Conservation (phyloP, 2,329 filamentous ascomycete genomes). For the Chrysosphaeria jannelii region DNA sequence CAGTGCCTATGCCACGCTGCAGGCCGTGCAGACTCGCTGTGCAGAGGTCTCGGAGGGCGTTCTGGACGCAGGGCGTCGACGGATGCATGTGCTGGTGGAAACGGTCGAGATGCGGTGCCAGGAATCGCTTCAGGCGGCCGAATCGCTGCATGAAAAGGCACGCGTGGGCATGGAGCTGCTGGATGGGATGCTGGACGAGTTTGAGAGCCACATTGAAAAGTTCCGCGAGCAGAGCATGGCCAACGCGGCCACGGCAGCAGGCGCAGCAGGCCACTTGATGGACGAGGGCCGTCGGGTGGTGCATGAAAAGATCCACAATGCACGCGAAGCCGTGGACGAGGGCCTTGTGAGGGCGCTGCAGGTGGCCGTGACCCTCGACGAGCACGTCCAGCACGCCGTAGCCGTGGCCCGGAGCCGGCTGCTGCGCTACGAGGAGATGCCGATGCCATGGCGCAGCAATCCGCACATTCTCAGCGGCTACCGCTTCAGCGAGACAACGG, state of each 20-base stretch:
- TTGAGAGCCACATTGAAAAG: slow-evolving; percentile 57
- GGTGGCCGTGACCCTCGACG: slow-evolving; percentile 54
- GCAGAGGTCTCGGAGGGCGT: slow-evolving; percentile 73
- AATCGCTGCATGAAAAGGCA: slow-evolving; percentile 75
- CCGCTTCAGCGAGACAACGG: slow-evolving; percentile 73
- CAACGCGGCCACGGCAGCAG: slow-evolving; percentile 30
- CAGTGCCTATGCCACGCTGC: slow-evolving; percentile 58
- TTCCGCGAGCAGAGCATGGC: slow-evolving; percentile 48
- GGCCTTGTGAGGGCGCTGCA: slow-evolving; percentile 56
- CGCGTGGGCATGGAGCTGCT: slow-evolving; percentile 63
- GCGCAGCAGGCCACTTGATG: slow-evolving; percentile 40
- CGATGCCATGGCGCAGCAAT: slow-evolving; percentile 78
- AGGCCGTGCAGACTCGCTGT: slow-evolving; percentile 65
- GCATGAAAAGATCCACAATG: slow-evolving; percentile 47
- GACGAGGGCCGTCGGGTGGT: slow-evolving; percentile 54
- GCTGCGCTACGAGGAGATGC: slow-evolving; percentile 69
- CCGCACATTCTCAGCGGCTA: slow-evolving; percentile 79
- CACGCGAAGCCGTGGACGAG: slow-evolving; percentile 49
- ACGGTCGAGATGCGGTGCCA: slow-evolving; percentile 72
- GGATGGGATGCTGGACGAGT: slow-evolving; percentile 57
- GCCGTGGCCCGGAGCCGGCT: slow-evolving; percentile 44
- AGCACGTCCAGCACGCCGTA: slow-evolving; percentile 58
- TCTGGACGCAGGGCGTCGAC: slow-evolving; percentile 56
- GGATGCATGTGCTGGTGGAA: slow-evolving; percentile 72
- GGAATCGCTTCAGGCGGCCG: slow-evolving; percentile 55